A percentile compares a stretch with the other conserved stretches of the same genome.
phyloP scores from a whole-genome alignment of 805 yeast genomes.

The Schwanniomyces sp. region DNA sequence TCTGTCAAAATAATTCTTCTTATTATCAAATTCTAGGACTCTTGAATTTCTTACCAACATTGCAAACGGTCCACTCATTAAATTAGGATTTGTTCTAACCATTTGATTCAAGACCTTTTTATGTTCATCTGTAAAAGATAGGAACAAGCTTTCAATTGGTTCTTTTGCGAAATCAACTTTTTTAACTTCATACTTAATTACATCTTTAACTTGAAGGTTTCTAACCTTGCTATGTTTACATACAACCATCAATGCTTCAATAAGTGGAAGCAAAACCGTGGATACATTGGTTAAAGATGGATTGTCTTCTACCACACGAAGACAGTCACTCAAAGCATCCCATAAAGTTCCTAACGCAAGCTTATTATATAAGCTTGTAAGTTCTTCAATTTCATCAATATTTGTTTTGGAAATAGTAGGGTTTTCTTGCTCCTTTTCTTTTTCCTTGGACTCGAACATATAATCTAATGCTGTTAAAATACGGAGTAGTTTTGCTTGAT shows the following conservation, averaged over 20 bases:
- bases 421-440: conserved; percentile 10
- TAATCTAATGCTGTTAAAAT: conserved; percentile 87
- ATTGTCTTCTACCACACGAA: conserved; percentile 61
- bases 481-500: conserved; percentile 84
- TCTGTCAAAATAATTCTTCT: conserved; percentile 79
- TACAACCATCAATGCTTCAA: conserved; percentile 94
- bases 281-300: conserved; percentile 55
- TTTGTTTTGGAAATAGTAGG: conserved; percentile 2
- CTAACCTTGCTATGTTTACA: conserved; percentile 78
- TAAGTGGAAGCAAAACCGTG: conserved; percentile 77
- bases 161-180: conserved; percentile 68
- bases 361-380: conserved; percentile 62
- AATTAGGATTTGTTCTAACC: conserved; percentile 86
- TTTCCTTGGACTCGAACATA: conserved; percentile 53
- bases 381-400: conserved; percentile 39
- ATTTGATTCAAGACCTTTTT: conserved; percentile 84
- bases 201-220: conserved; percentile 55
- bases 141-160: conserved; percentile 76
- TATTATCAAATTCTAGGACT: conserved; percentile 92
- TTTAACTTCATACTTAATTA: conserved; percentile 59
- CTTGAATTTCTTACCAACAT: conserved; percentile 84
- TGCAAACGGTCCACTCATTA: conserved; percentile 95
- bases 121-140: conserved; percentile 85
- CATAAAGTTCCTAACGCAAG: conserved; percentile 77
- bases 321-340: conserved; percentile 78